A percentile compares a stretch with the other conserved stretches of the same genome.
These are phyloP conservation scores for Cyclotella sp. DNA, from an alignment of 108 stramenopile species.

Conservation along the genomic window DNA sequence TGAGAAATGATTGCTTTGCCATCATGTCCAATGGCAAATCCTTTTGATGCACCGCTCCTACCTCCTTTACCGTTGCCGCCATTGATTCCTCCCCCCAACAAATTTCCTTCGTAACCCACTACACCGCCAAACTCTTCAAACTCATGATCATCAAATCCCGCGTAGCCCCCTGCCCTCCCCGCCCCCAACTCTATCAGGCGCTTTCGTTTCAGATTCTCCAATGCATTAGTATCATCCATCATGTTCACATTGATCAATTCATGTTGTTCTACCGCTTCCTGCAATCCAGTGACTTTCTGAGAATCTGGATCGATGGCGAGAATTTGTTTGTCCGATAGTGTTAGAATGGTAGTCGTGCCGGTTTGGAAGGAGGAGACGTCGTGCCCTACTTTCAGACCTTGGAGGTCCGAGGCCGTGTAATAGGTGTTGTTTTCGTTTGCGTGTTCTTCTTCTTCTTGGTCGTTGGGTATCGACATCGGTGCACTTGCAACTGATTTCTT, in stretches of 20 bases:
- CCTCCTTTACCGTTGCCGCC: conserved; percentile 8
- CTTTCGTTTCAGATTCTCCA: conserved; percentile 80
- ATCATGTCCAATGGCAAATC: conserved; percentile 66
- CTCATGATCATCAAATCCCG: conserved; percentile 92
- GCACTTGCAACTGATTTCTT: conserved; percentile 16
- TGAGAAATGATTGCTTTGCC: conserved; percentile 22
- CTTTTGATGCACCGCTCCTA: conserved; percentile 27
- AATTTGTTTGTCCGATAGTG: conserved; percentile 73
- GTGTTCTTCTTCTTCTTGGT: neutral
- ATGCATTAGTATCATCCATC: conserved; percentile 50
- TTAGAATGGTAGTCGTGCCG: conserved; percentile 75
- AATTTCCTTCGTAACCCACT: conserved; percentile 4
- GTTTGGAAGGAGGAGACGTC: conserved; percentile 55
- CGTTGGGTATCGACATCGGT: neutral
- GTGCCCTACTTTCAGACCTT: conserved; percentile 79
- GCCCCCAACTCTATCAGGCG: conserved; percentile 77
- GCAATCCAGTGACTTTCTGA: conserved; percentile 50
- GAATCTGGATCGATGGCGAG: conserved; percentile 39
- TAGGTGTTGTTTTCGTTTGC: neutral
- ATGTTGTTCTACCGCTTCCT: neutral
- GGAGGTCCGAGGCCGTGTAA: conserved; percentile 67
- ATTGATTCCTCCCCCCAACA: neutral
- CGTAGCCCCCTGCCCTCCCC: conserved; percentile 89
- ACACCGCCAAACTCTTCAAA: conserved; percentile 87
- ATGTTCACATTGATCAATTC: conserved; percentile 45